Base-by-base conservation (phyloP, 2,329 filamentous ascomycete species). In the Neonectria ditissima region DNA sequence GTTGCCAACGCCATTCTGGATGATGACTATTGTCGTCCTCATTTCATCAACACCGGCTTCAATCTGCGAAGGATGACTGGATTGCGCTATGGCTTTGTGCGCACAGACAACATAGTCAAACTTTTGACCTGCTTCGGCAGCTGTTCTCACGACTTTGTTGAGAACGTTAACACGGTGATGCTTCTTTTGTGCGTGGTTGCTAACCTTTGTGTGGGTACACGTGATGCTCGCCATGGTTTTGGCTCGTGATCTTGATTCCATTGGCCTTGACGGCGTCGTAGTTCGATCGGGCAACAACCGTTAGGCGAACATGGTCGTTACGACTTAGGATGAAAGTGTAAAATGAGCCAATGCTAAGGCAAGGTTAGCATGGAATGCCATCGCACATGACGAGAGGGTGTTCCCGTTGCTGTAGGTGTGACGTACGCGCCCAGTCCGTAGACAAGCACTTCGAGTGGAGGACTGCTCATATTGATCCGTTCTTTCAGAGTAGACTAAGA, bases 1-100 rank as follows among this genome's bases (percentile, higher is more conserved):
- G 63, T 89, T 88, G 1, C 80, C 82, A 39, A 90, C 84, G 0
- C 88, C 88, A 67, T 90, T 90, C 65, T 90, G 87, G 16, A 89
- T 81, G 1, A 90, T 81, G 8, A 87, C 85, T 43, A 90, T 84
- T 0, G 83, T 81, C 0, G 86, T 89, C 57, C 51, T 78, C 20
- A 56, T 53, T 13, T 71, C 71, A 7, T 80, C 78, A 1, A 86
- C 74, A 65, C 74, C 68, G 66, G 79, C 71, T 13, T 66, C 65
- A 37, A 81, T 69, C 41, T 72, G 64, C 0, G 37, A 24, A 1
- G 66, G 64, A 2, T 55, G 59, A 7, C 43, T 66, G 13, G 45
- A 39, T 26, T 72, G 70, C 2, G 69, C 63, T 0, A 72, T 66
- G 1, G 69, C 70, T 44, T 72, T 72, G 55, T 69, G 69, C 0